Conservation (phyloP, 441 rosid species). For the Erodium texanum region DNA sequence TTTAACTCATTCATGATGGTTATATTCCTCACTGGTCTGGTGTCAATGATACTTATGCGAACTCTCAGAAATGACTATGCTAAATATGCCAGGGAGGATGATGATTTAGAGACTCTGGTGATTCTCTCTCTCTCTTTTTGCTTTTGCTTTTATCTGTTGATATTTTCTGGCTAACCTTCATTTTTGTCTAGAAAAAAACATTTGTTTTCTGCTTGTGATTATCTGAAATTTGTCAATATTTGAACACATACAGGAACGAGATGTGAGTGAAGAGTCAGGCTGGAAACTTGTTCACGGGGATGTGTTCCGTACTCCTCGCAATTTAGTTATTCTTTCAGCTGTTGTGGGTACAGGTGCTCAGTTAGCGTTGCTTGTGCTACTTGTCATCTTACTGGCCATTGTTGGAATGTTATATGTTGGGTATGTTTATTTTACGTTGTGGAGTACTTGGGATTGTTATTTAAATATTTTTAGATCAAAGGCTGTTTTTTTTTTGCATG, state of each 20-base stretch:
- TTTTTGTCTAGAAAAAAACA: constrained; percentile 10
- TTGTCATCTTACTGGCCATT: constrained; percentile 88
- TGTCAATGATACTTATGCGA: constrained; percentile 94
- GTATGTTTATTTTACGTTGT: constrained; percentile 40
- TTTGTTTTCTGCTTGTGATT: constrained; percentile 17
- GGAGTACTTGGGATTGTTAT: neutral
- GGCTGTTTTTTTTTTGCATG: neutral
- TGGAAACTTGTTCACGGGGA: constrained; percentile 99
- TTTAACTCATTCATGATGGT: constrained; percentile 99
- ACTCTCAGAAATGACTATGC: constrained; percentile 96
- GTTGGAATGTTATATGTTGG: constrained; percentile 85
- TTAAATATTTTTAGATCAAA: neutral
- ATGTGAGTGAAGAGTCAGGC: constrained; percentile 94
- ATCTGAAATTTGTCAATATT: constrained; percentile 6
- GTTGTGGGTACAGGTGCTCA: constrained; percentile 97
- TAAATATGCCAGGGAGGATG: constrained; percentile 95
- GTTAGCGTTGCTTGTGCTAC: constrained; percentile 84
- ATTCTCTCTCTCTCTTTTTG: constrained; percentile 18
- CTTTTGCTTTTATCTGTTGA: constrained; percentile 9
- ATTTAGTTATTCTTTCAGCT: constrained; percentile 70
- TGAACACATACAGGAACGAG: constrained; percentile 58
- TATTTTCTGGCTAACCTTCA: constrained; percentile 11
- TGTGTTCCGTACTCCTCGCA: constrained; percentile 76
- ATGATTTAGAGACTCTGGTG: constrained; percentile 91
- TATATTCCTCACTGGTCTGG: constrained; percentile 94